phyloP scores from a whole-genome alignment of 2,329 filamentous ascomycete species.

The Xylariaceae sp. region DNA sequence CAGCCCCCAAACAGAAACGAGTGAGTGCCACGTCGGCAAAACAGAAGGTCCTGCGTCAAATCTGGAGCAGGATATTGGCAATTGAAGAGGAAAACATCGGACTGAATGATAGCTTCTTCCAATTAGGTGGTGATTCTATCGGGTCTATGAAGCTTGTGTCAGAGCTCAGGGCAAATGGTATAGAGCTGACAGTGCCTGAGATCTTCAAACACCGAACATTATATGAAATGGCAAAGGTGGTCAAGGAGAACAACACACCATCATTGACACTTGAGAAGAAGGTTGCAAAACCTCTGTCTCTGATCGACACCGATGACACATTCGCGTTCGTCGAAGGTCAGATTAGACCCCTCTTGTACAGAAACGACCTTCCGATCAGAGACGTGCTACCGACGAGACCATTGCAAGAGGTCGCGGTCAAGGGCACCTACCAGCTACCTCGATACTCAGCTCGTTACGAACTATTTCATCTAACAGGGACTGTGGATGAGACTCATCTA shows the following conservation, averaged over 20 bases:
- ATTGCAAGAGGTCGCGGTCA: slow-evolving; percentile 58
- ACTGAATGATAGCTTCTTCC: slow-evolving; percentile 58
- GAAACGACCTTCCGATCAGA: slow-evolving; percentile 48
- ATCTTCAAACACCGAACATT: slow-evolving; percentile 51
- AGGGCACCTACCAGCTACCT: slow-evolving; percentile 54
- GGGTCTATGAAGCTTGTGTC: slow-evolving; percentile 61
- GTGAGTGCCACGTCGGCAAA: slow-evolving; percentile 40
- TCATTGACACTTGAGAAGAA: slow-evolving; percentile 21
- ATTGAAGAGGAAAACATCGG: slow-evolving; percentile 47
- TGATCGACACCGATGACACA: slow-evolving; percentile 41
- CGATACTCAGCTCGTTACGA: slow-evolving; percentile 64
- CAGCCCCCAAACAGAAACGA: slow-evolving; percentile 24
- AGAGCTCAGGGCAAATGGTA: slow-evolving; percentile 46
- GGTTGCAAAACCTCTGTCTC: slow-evolving; percentile 47
- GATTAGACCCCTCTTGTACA: slow-evolving; percentile 50
- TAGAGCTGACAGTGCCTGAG: slow-evolving; percentile 52
- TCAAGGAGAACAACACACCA: slow-evolving; percentile 37
- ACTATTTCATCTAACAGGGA: slow-evolving; percentile 58
- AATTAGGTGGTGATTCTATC: slow-evolving; percentile 59
- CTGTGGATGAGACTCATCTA: slow-evolving; percentile 48
- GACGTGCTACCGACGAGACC: slow-evolving; percentile 59
- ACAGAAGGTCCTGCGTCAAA: slow-evolving; percentile 42
- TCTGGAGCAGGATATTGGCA: slow-evolving; percentile 49
- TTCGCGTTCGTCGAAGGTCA: slow-evolving; percentile 44
- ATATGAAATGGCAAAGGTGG: slow-evolving; percentile 51